Base-by-base conservation (phyloP, 352 stramenopile species). In the Phytophthora colocasiae region DNA sequence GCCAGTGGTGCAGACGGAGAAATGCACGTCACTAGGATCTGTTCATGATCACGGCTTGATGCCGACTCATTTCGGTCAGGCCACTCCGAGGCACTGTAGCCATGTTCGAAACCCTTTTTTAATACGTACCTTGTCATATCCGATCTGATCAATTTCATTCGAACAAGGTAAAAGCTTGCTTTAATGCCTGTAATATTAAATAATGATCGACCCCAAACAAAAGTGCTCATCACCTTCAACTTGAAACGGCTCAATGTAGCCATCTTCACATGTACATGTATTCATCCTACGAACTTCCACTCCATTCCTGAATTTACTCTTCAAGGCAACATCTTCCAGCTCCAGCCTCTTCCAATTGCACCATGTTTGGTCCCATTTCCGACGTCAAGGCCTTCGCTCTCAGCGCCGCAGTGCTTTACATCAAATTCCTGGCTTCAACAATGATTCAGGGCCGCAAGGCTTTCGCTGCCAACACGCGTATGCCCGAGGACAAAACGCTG, bases 371-470 rank as follows among this genome's bases (percentile, higher is more conserved):
- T 32, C 12, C 4, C 31, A 57, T 56, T 8, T 64, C 63, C 31
- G 72, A 80, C 51, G 48, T 70, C 51, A 77, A 77, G 50, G 56
- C 57, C n/a, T 75, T 81, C 50, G 79, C 76, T 4, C 55, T 78
- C 2, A 81, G 76, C 64, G 78, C 69, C 4, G 56, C 69, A 3
- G 49, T 85, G 53, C 77, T 90, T 22, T 90, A 88, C 77, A 19
- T 85, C 65, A 88, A 90, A 71, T 87, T 86, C 65, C 50, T 87
- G 38, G 69, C 64, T 10, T 79, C 77, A 15, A 76, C 75, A 17
- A 78, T 81, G 55, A 66, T 84, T 51, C 77, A 88, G 47, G 77
- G 67, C 14, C 54, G 69, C 40, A 76, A 73, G 36, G 75, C 75
- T 7, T 88, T 88, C 52, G 58, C 71, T 9, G 73, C 79, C 22